Base-by-base conservation (phyloP, 2,329 filamentous ascomycete genomes). In the Colletotrichum liaoningense region DNA sequence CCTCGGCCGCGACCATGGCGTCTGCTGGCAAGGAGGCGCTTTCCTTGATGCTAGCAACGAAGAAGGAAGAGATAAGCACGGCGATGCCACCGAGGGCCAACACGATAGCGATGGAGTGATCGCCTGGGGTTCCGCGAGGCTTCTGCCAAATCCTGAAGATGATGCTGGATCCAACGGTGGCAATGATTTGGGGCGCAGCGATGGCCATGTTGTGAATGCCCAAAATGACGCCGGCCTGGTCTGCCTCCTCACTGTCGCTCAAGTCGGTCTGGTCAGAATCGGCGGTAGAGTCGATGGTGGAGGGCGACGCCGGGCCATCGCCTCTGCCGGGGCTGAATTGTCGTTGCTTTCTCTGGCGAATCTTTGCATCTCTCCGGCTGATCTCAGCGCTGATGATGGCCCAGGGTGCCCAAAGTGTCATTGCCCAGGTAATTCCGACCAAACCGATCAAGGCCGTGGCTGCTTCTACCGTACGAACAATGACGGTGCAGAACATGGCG, bases 201-300 rank as follows among this genome's bases (percentile, higher is more conserved):
- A 98, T 94, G 19, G 95, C 93, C 84, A 98, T 96, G 82, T 98
- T 98, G 86, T 98, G 96, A 67, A 98, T 95, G 9, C 96, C 96
- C 2, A 98, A 88, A 57, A 98, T 95, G 54, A 98, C 93, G 55
- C 96, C 95, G 5, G 95, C 94, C 80, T 97, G 93, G 78, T 95
- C 93, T 2, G 90, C 86, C 52, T 90, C 88, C 30, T 90, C 87
- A 3, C 88, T 87, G n/a, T 88, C 87, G 59, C 22, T 63, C n/a
- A 70, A n/a, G 16, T 33, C 62, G 57, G 49, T 72, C 67, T 7
- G 74, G 63, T 57, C 75, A 24, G 30, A 74, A 22, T 73, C 65
- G 19, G 62, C 70, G 19, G 66, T 57, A 19, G 70, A 68, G 26
- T 69, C 38, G 5, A 68, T n/a, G 42, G 42, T 49, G 11, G 68